Percentiles rank a stretch among this genome's conserved stretches.
These are phyloP conservation scores for Colletotrichum sp. DNA, from an alignment of 2,329 filamentous ascomycete species.

Conservation along the genomic window DNA sequence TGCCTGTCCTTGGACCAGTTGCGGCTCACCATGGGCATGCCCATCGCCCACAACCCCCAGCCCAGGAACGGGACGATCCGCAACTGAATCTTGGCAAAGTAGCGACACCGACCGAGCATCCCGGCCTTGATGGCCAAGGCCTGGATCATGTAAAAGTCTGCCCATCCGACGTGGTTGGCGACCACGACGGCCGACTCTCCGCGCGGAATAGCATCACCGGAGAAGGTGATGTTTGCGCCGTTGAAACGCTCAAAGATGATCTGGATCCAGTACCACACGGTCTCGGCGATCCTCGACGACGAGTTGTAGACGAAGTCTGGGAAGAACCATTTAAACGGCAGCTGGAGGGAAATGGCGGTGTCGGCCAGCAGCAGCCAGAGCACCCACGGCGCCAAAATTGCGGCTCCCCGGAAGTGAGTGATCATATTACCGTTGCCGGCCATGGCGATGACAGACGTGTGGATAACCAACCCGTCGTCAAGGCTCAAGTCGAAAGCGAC, in stretches of 20 bases:
- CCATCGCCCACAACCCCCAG: constrained; percentile 69
- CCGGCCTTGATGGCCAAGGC: constrained; percentile 54
- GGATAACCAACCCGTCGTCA: not conserved
- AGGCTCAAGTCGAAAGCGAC: constrained; percentile 6
- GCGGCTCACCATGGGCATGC: constrained; percentile 66
- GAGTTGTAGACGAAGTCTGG: constrained; percentile 57
- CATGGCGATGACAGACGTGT: not conserved
- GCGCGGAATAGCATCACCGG: constrained; percentile 54
- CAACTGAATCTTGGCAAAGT: constrained; percentile 67
- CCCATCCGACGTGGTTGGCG: constrained; percentile 65
- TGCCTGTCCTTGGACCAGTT: constrained; percentile 62
- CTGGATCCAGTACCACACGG: constrained; percentile 64
- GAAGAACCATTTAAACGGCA: constrained; percentile 50
- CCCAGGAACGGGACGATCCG: constrained; percentile 64
- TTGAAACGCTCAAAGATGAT: constrained; percentile 59
- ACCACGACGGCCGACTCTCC: constrained; percentile 66
- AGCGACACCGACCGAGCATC: constrained; percentile 67
- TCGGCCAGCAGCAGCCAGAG: constrained; percentile 56
- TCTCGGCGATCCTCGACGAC: constrained; percentile 59
- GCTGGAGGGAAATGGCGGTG: constrained; percentile 51
- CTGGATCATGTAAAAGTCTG: constrained; percentile 70
- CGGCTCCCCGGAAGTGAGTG: constrained; percentile 45
- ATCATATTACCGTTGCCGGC: constrained; percentile 26
- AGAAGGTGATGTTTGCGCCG: constrained; percentile 55
- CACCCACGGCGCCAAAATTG: constrained; percentile 56